These are phyloP conservation scores for Nicotiana otophora DNA, from an alignment of 257 asterid species.

Conservation along the genomic window DNA sequence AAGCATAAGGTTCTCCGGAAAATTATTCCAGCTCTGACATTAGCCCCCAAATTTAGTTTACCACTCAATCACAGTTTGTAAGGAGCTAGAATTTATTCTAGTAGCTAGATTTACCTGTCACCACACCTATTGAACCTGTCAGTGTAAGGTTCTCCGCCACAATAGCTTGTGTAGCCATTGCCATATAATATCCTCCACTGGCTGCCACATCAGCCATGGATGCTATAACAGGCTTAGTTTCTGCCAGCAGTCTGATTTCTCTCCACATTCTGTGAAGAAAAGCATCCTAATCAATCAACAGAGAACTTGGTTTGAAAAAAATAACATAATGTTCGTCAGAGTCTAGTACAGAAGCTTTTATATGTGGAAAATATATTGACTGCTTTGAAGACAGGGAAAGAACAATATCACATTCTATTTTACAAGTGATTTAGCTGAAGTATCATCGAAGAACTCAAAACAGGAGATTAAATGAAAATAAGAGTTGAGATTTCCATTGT, in stretches of 20 bases:
- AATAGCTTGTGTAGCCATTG: constrained; percentile 81
- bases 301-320: background rate
- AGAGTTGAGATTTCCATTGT: background rate
- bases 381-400: background rate
- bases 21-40: background rate
- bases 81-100: background rate
- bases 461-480: background rate
- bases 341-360: background rate
- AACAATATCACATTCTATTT: background rate
- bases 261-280: constrained; percentile 89
- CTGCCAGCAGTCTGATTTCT: constrained; percentile 89
- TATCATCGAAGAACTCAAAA: background rate
- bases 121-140: constrained; percentile 98
- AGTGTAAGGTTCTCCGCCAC: constrained; percentile 91
- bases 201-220: constrained; percentile 99
- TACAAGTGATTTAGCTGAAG: background rate
- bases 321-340: background rate
- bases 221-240: constrained; percentile 82
- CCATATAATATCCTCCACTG: constrained; percentile 99
- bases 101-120: constrained; percentile 54
- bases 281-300: background rate
- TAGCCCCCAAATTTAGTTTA: background rate
- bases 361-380: background rate
- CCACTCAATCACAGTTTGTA: background rate
- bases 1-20: background rate